A percentile compares a stretch with the other conserved stretches of the same genome.
Evolutionary conservation across 2,329 filamentous ascomycete species (phyloP).

Genomic region (Colletotrichum sp.): DNA sequence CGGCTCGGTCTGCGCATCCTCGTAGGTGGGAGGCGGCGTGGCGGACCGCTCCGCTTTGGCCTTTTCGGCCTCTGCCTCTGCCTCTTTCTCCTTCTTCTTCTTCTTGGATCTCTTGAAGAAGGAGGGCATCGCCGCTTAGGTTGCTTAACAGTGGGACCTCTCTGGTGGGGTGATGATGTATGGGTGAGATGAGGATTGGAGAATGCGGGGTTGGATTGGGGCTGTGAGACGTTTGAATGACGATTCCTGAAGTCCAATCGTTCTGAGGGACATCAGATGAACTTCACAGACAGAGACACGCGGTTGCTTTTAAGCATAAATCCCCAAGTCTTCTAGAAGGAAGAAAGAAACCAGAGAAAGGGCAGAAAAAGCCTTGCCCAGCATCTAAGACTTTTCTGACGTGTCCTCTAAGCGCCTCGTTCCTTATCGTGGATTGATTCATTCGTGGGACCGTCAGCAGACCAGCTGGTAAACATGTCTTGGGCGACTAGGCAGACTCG

Average conservation of each 20-base stretch:
- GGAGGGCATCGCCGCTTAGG: not conserved
- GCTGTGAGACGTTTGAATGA: not conserved
- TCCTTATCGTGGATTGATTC: not conserved
- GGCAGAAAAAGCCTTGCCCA: not conserved
- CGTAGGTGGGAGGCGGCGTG: slow-evolving; percentile 15
- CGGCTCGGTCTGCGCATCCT: not conserved
- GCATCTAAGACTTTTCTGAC: not conserved
- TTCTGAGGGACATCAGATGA: not conserved
- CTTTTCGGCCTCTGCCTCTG: slow-evolving; percentile 2
- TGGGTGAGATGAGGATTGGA: not conserved
- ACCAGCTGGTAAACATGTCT: not conserved
- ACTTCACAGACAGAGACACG: not conserved
- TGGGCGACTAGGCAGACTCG: slow-evolving; percentile 1
- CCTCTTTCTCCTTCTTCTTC: slow-evolving; percentile 12
- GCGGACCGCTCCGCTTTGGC: not conserved
- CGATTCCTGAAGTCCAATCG: not conserved
- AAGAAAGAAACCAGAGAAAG: not conserved
- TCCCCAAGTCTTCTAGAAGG: not conserved
- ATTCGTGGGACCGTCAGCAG: not conserved
- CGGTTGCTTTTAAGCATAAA: not conserved
- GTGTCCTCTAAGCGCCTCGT: not conserved
- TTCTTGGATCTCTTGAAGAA: slow-evolving; percentile 15
- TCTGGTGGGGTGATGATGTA: not conserved
- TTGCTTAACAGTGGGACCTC: not conserved
- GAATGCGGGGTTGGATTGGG: not conserved